Conservation (phyloP, 805 yeast species). For the Metschnikowia lunata region DNA sequence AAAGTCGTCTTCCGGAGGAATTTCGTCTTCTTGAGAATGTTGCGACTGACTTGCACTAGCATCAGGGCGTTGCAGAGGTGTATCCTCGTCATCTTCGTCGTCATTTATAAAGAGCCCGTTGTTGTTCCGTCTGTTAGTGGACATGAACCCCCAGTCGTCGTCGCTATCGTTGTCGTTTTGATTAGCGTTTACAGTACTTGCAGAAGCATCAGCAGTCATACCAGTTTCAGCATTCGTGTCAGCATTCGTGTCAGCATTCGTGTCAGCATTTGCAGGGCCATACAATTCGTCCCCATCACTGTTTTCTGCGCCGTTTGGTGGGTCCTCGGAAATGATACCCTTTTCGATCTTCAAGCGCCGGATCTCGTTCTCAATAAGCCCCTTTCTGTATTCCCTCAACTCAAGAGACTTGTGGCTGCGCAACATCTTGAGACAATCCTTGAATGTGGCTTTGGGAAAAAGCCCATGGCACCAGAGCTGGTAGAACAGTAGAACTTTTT, state of each 20-base stretch:
- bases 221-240: neutral
- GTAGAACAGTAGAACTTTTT: conserved; percentile 37
- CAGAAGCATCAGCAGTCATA: neutral
- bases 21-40: neutral
- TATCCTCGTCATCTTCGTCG: conserved; percentile 31
- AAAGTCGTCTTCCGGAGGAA: conserved; percentile 13
- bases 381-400: conserved; percentile 13
- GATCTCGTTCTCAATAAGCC: conserved; percentile 14
- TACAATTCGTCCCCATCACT: conserved; percentile 10
- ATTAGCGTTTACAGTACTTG: neutral
- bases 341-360: conserved; percentile 16
- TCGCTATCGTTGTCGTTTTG: conserved; percentile 5
- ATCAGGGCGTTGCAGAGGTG: neutral
- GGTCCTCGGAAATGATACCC: conserved; percentile 16
- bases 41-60: neutral
- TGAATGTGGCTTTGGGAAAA: conserved; percentile 17
- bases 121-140: conserved; percentile 7
- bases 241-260: neutral
- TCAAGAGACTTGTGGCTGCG: conserved; percentile 12
- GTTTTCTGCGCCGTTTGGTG: neutral
- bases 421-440: conserved; percentile 16
- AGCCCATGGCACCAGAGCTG: conserved; percentile 44
- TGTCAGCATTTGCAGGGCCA: conserved; percentile 6
- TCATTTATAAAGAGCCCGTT: conserved; percentile 28
- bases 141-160: conserved; percentile 20